These are phyloP conservation scores for Oryza rufipogon DNA, from an alignment of 176 grass and related monocot genomes.

Conservation along the genomic window DNA sequence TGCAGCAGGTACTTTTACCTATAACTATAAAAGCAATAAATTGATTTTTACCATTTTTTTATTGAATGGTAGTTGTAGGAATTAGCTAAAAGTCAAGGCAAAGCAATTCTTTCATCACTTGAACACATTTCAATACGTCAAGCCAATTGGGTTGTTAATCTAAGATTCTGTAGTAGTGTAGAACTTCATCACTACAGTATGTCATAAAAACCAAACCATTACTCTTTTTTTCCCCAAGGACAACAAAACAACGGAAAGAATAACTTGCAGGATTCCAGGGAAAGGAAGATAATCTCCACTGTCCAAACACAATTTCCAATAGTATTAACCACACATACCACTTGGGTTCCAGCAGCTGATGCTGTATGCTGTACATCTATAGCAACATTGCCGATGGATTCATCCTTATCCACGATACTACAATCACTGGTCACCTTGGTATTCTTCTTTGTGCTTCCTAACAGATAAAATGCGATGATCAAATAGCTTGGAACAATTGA, in stretches of 20 bases:
- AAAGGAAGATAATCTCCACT: slow-evolving; percentile 17
- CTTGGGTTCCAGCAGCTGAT: slow-evolving; percentile 38
- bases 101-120: slow-evolving; percentile 13
- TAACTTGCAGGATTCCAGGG: slow-evolving; percentile 13
- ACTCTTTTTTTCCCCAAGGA: background rate
- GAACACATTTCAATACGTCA: slow-evolving; percentile 27
- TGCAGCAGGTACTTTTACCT: slow-evolving; percentile 17
- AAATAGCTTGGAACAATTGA: slow-evolving; percentile 17
- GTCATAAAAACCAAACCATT: background rate
- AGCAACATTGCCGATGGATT: slow-evolving; percentile 16
- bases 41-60: background rate
- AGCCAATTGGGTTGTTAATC: slow-evolving; percentile 14
- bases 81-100: background rate
- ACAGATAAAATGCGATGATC: slow-evolving; percentile 16
- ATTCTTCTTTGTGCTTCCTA: slow-evolving; percentile 42
- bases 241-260: slow-evolving; percentile 14
- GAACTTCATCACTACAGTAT: background rate
- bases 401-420: slow-evolving; percentile 35
- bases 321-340: slow-evolving; percentile 41
- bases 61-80: background rate
- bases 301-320: background rate
- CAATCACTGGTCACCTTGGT: slow-evolving; percentile 19
- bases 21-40: slow-evolving; percentile 14
- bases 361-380: slow-evolving; percentile 30
- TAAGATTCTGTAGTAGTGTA: background rate